phyloP scores from a whole-genome alignment of 1,284 basidiomycete species.

The Cutaneotrichosporon spelunceum region DNA sequence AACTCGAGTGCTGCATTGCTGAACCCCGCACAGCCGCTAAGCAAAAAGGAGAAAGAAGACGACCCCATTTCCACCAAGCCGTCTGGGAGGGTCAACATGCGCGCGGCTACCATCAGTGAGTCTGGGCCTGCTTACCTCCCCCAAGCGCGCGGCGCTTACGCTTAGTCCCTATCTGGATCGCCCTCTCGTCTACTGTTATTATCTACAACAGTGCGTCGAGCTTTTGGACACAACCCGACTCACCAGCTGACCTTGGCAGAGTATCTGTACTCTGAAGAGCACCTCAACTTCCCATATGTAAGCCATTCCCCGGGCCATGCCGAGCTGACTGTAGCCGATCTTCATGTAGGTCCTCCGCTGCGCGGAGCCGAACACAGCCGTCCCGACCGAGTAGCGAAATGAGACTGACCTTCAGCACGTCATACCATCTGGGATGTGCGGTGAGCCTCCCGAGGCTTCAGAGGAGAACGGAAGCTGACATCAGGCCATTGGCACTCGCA shows the following conservation, averaged over 20 bases:
- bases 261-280: slow-evolving; percentile 69
- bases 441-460: slow-evolving; percentile 38
- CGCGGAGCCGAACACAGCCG: slow-evolving; percentile 45
- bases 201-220: slow-evolving; percentile 74
- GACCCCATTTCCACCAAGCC: slow-evolving; percentile 2
- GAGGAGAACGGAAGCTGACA: slow-evolving; percentile 13
- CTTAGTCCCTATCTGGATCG: slow-evolving; percentile 61
- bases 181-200: slow-evolving; percentile 82
- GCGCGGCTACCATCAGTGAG: slow-evolving; percentile 24
- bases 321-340: slow-evolving; percentile 40
- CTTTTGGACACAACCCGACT: no score
- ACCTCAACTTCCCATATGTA: slow-evolving; percentile 66
- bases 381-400: slow-evolving; percentile 34
- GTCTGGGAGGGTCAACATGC: slow-evolving; percentile 8
- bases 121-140: neutral
- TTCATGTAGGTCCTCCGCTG: slow-evolving; percentile 39
- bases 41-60: slow-evolving; percentile 3
- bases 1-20: neutral
- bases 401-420: slow-evolving; percentile 67
- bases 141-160: neutral
- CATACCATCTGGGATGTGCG: slow-evolving; percentile 45
- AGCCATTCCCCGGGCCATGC: slow-evolving; percentile 12
- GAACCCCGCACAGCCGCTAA: neutral
- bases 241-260: slow-evolving; percentile 43
- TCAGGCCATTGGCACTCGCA: slow-evolving; percentile 81